Conservation (phyloP, 139 green algal genomes). For the Haematococcus lacustris region DNA sequence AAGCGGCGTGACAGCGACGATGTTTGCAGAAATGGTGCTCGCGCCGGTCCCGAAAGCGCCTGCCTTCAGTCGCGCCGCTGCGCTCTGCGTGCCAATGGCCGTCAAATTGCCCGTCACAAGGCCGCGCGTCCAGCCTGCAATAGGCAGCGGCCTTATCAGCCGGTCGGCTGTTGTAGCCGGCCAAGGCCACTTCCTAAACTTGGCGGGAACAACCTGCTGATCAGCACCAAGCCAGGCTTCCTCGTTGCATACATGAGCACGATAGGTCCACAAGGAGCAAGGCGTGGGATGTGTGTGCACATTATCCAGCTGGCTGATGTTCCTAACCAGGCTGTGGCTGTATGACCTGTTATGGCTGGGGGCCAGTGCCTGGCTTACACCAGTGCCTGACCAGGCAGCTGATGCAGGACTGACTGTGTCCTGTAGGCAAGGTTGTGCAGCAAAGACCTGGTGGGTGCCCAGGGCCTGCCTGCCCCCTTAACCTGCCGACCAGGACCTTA, state of each 20-base stretch:
- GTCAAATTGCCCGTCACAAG: not conserved
- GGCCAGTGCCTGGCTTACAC: too few species aligned
- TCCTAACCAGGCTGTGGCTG: too few species aligned
- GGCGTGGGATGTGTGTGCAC: too few species aligned
- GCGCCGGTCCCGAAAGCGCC: constrained; percentile 5
- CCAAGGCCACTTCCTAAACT: not conserved
- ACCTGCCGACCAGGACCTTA: not conserved
- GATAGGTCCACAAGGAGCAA: too few species aligned
- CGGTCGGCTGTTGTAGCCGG: not conserved
- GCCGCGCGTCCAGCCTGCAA: not conserved
- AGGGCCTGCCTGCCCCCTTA: not conserved
- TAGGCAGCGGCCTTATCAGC: not conserved
- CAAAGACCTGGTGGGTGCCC: not conserved
- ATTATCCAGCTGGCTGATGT: too few species aligned
- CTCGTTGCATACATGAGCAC: too few species aligned
- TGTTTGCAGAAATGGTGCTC: not conserved
- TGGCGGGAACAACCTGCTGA: not conserved
- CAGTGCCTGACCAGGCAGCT: too few species aligned
- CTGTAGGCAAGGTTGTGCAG: not conserved
- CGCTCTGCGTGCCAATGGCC: not conserved
- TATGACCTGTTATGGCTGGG: too few species aligned
- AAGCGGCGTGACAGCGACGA: not conserved
- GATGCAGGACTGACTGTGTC: not conserved
- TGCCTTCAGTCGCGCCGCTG: not conserved
- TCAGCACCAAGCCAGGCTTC: not conserved